A percentile compares a stretch with the other conserved stretches of the same genome.
Evolutionary conservation across 192 early-diverging fungal genomes (phyloP).

Genomic region (Phlyctochytrium arcticum): DNA sequence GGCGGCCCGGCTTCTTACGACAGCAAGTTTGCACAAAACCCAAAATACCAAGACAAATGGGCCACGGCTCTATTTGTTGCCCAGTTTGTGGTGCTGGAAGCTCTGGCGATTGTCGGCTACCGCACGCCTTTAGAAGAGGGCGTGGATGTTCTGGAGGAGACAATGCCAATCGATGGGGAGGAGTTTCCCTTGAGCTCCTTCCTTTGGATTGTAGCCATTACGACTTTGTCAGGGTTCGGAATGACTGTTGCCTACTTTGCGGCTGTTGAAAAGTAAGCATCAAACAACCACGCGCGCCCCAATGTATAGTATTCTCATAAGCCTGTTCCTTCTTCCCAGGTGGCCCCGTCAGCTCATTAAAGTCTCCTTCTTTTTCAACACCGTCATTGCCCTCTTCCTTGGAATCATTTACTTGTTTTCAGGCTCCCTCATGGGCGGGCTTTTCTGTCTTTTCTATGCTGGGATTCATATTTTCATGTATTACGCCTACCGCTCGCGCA

Average conservation of each 20-base stretch:
- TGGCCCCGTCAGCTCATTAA: slow-evolving; percentile 47
- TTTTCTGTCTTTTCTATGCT: neutral
- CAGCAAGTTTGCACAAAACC: neutral
- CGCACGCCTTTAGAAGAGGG: neutral
- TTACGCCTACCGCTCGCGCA: slow-evolving; percentile 29
- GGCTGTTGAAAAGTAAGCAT: slow-evolving; percentile 25
- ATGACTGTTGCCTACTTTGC: slow-evolving; percentile 38
- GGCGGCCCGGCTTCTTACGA: neutral
- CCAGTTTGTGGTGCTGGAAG: slow-evolving; percentile 1
- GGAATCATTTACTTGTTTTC: slow-evolving; percentile 9
- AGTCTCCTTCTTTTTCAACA: slow-evolving; percentile 32
- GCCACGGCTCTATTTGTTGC: neutral
- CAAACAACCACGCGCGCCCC: neutral
- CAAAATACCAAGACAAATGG: slow-evolving; percentile 4
- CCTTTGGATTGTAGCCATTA: neutral
- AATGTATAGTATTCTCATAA: neutral
- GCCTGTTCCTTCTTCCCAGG: neutral
- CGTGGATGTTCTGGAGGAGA: neutral
- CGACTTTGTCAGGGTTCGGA: slow-evolving; percentile 11
- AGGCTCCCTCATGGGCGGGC: neutral
- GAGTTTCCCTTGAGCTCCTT: neutral
- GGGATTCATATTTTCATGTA: slow-evolving; percentile 28
- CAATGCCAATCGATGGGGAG: slow-evolving; percentile 10
- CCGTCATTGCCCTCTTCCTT: slow-evolving; percentile 25
- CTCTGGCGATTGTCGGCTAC: slow-evolving; percentile 2